Base-by-base conservation (phyloP, 2,329 filamentous ascomycete genomes). In the Hortaea sp. region DNA sequence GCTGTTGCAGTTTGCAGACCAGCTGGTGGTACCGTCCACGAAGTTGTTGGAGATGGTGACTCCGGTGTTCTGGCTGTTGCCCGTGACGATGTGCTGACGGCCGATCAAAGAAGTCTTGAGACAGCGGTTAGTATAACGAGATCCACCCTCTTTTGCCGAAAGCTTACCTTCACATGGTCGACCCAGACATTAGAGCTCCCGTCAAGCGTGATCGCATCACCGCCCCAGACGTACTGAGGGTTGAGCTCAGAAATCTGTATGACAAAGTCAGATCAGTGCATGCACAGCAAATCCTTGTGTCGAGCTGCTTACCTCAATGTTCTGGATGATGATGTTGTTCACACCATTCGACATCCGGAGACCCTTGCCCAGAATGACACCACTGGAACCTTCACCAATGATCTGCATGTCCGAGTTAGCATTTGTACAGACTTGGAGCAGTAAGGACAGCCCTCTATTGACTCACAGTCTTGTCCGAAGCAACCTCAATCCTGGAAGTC, bases 1-100 rank as follows among this genome's bases (percentile, higher is more conserved):
- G 37, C 67, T 69, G 57, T 81, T 68, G 63, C 78, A 81, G 42
- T 71, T 75, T 4, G 78, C 72, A 7, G 76, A 79, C 66, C 69
- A 81, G 12, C 63, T 60, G 32, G 71, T 70, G 27, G 59, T 58
- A 40, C 78, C 78, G 56, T 82, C 72, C 53, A 82, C 74, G 57
- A 77, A 73, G 64, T 59, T 69, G 71, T 81, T 80, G 54, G 77
- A 76, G 60, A 82, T 72, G 29, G 76, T 78, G 20, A 81, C 73
- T 39, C 74, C 73, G 60, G 70, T 71, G 55, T 70, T 72, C 42
- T 75, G 70, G 3, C 61, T 57, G 58, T 70, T 74, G 49, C 78
- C 78, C 42, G 77, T 70, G 43, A 81, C 78, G 42, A 79, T 74
- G 66, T 79, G 74, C 62, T 81, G 77, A 40, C 78, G 76, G 44